phyloP scores from a whole-genome alignment of 1,284 basidiomycete genomes.

The Apiotrichum mycotoxinovorans region DNA sequence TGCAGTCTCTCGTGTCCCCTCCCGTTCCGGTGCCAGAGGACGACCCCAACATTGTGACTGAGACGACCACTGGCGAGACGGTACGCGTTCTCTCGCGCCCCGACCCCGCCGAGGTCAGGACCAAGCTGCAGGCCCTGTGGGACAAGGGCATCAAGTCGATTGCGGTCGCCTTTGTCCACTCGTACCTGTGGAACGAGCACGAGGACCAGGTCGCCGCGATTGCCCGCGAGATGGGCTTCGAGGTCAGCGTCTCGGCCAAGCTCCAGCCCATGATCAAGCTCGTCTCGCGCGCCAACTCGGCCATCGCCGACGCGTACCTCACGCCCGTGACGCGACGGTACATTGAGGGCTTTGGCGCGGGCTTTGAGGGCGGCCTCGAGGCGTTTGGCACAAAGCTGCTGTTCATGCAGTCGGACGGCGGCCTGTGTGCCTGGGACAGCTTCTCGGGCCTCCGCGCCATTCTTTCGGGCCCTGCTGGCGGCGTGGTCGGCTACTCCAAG shows the following conservation, averaged over 20 bases:
- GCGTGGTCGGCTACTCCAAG: slow-evolving; percentile 53
- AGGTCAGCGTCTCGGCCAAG: slow-evolving; percentile 33
- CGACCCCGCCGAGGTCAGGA: slow-evolving; percentile 23
- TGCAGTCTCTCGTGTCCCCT: slow-evolving; percentile 30
- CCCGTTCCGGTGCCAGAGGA: slow-evolving; percentile 17
- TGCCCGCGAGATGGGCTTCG: slow-evolving; percentile 38
- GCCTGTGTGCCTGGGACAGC: slow-evolving; percentile 34
- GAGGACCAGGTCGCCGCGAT: slow-evolving; percentile 35
- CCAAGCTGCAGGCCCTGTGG: slow-evolving; percentile 32
- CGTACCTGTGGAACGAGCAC: slow-evolving; percentile 37
- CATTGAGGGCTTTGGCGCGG: slow-evolving; percentile 50
- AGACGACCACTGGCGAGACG: slow-evolving; percentile 65
- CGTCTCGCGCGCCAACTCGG: slow-evolving; percentile 53
- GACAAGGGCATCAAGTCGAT: slow-evolving; percentile 33
- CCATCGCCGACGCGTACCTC: slow-evolving; percentile 56
- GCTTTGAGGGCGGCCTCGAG: slow-evolving; percentile 47
- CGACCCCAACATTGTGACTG: slow-evolving; percentile 23
- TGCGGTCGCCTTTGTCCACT: slow-evolving; percentile 38
- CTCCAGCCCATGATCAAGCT: slow-evolving; percentile 49
- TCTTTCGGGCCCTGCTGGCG: slow-evolving; percentile 54
- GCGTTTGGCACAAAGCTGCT: slow-evolving; percentile 43
- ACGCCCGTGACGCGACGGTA: slow-evolving; percentile 52
- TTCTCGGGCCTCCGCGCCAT: slow-evolving; percentile 40
- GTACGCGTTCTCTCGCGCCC: slow-evolving; percentile 74
- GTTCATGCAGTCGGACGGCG: slow-evolving; percentile 54